These are phyloP conservation scores for Haematococcus sp. DNA, from an alignment of 139 green algal species.

Conservation along the genomic window DNA sequence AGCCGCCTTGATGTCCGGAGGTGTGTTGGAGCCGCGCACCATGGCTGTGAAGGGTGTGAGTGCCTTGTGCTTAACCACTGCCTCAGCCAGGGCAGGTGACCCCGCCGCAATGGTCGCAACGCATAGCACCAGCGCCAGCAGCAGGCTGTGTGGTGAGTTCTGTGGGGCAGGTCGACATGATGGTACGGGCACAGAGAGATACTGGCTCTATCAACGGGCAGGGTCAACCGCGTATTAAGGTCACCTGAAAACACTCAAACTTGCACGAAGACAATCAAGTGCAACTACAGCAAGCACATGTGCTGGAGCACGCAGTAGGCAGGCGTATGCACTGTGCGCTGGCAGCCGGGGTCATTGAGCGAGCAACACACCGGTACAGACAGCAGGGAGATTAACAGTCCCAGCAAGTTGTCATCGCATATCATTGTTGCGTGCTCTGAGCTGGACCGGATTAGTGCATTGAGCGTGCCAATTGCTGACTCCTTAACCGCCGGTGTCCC, in stretches of 20 bases:
- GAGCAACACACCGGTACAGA: conserved; percentile 1
- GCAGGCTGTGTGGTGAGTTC: conserved; percentile 16
- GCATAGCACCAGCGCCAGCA: conserved; percentile 19
- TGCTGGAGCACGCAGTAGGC: no score
- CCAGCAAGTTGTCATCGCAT: conserved; percentile 8
- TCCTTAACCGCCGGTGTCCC: conserved; percentile 25
- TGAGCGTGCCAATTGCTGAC: conserved; percentile 27
- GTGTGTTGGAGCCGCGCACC: conserved; percentile 26
- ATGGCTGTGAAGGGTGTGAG: conserved; percentile 17
- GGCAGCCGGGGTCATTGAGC: no score
- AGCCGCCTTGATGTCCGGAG: conserved; percentile 34
- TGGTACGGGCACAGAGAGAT: no score
- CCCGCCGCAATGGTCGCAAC: conserved; percentile 28
- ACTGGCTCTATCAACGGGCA: no score
- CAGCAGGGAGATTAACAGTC: conserved; percentile 5
- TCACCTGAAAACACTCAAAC: no score
- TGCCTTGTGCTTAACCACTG: conserved; percentile 22
- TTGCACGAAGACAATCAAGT: no score
- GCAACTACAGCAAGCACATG: no score
- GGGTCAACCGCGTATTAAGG: no score
- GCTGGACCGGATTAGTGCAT: conserved; percentile 31
- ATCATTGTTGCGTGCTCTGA: conserved; percentile 23
- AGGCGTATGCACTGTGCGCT: no score
- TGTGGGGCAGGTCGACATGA: background rate
- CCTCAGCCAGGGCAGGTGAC: conserved; percentile 22